Evolutionary conservation across 2,329 filamentous ascomycete species (phyloP).

Genomic region (Xylariaceae sp.): DNA sequence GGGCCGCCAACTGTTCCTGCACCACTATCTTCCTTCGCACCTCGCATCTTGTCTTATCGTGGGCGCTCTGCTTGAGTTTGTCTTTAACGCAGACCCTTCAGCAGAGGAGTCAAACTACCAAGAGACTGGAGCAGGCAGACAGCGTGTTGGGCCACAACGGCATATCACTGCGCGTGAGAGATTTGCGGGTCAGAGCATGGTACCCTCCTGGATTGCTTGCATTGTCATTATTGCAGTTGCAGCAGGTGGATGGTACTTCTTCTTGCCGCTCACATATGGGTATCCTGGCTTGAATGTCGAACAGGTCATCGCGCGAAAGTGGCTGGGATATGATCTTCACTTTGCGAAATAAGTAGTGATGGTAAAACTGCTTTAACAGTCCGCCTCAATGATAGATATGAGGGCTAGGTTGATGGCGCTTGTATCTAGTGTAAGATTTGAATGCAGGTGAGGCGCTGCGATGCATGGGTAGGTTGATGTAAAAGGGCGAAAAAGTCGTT

Average conservation of each 20-base stretch:
- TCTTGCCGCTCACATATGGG: conserved; percentile 91
- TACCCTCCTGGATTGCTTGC: conserved; percentile 75
- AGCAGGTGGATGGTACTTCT: conserved; percentile 83
- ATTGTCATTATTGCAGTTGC: conserved; percentile 64
- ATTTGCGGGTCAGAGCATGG: conserved; percentile 71
- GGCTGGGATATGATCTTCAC: conserved; percentile 95
- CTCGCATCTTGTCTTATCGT: conserved; percentile 86
- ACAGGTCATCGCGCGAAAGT: conserved; percentile 80
- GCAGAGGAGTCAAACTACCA: conserved; percentile 51
- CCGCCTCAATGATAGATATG: conserved; percentile 5
- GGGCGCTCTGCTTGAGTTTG: conserved; percentile 87
- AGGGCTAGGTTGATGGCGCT: conserved; percentile 9
- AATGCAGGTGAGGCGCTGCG: conserved; percentile 14
- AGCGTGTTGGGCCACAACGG: conserved; percentile 43
- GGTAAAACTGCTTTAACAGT: conserved; percentile 2
- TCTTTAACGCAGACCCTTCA: conserved; percentile 83
- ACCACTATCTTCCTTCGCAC: conserved; percentile 95
- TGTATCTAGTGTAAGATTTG: conserved; percentile 23
- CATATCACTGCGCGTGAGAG: conserved; percentile 78
- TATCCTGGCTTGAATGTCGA: conserved; percentile 80
- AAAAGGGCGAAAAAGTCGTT: conserved; percentile 15
- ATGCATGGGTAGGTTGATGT: conserved; percentile 16
- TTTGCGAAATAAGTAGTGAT: conserved; percentile 77
- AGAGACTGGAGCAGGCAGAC: conserved; percentile 43
- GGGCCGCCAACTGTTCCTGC: conserved; percentile 95